A percentile compares a stretch with the other conserved stretches of the same genome.
These are phyloP conservation scores for Candida michaelii DNA, from an alignment of 805 yeast species.

Conservation along the genomic window DNA sequence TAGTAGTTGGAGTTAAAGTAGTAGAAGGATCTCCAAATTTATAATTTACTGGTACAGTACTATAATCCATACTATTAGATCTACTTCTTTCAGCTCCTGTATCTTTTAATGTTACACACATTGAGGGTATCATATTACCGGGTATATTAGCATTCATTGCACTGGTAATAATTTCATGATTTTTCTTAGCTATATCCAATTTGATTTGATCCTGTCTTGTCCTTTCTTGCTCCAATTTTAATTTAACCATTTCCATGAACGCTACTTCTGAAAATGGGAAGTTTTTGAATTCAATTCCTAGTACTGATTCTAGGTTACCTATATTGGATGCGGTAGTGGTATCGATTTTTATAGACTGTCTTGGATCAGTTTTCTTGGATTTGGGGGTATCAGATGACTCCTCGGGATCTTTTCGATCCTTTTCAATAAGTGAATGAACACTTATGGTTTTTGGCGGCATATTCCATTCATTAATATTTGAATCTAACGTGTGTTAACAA, in stretches of 20 bases:
- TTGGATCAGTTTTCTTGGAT: not conserved
- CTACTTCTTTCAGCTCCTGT: not conserved
- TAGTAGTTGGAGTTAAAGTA: constrained; percentile 7
- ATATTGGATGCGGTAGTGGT: not conserved
- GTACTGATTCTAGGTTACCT: constrained; percentile 2
- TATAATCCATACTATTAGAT: constrained; percentile 9
- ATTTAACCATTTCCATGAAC: constrained; percentile 54
- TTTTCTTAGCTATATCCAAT: constrained; percentile 59
- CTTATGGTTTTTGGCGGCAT: constrained; percentile 31
- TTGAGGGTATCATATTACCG: constrained; percentile 55
- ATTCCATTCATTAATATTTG: not conserved
- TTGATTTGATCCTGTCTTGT: constrained; percentile 79
- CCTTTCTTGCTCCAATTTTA: constrained; percentile 71
- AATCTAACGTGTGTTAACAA: constrained; percentile 1
- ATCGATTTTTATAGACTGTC: not conserved
- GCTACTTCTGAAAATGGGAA: constrained; percentile 63
- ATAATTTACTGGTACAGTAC: constrained; percentile 31
- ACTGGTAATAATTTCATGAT: constrained; percentile 59
- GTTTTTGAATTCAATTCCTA: constrained; percentile 52
- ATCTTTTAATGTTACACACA: constrained; percentile 41
- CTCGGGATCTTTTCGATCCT: constrained; percentile 13
- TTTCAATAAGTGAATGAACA: constrained; percentile 42
- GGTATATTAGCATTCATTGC: constrained; percentile 68
- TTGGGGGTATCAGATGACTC: constrained; percentile 2
- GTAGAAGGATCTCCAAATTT: constrained; percentile 32